Conservation (phyloP, 495 filamentous ascomycete genomes). For the Parachaetomium inaequale region DNA sequence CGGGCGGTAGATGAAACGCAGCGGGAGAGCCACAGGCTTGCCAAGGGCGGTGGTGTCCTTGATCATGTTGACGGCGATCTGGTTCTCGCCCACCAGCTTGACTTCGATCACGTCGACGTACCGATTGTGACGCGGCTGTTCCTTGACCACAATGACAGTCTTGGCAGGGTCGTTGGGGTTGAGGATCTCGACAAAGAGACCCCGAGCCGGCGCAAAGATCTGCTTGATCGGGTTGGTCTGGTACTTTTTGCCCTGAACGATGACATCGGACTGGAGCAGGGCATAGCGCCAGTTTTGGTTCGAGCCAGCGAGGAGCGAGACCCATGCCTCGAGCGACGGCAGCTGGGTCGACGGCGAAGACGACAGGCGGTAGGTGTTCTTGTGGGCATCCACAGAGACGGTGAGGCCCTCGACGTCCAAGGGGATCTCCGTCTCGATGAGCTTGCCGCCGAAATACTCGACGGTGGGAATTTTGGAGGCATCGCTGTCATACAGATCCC, state of each 20-base stretch:
- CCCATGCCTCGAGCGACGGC: conserved; percentile 77
- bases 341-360: conserved; percentile 62
- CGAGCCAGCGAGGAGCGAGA: conserved; percentile 81
- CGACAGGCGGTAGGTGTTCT: conserved; percentile 76
- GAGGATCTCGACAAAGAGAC: conserved; percentile 84
- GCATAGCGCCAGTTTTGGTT: conserved; percentile 88
- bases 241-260: conserved; percentile 93
- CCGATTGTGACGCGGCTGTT: conserved; percentile 56
- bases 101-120: conserved; percentile 83
- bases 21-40: conserved; percentile 70
- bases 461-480: conserved; percentile 72
- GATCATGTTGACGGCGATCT: conserved; percentile 81
- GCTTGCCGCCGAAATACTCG: conserved; percentile 91
- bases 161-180: conserved; percentile 72
- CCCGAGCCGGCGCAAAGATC: conserved; percentile 78
- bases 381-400: conserved; percentile 66
- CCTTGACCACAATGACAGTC: conserved; percentile 75
- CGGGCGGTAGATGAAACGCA: conserved; percentile 87
- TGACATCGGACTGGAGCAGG: conserved; percentile 93
- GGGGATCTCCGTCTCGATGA: conserved; percentile 61
- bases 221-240: conserved; percentile 93
- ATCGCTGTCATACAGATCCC: conserved; percentile 74
- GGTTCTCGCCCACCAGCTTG: conserved; percentile 64
- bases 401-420: conserved; percentile 74
- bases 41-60: conserved; percentile 83